Conservation (phyloP, 2,329 filamentous ascomycete genomes). For the Arachnomyces sp. region DNA sequence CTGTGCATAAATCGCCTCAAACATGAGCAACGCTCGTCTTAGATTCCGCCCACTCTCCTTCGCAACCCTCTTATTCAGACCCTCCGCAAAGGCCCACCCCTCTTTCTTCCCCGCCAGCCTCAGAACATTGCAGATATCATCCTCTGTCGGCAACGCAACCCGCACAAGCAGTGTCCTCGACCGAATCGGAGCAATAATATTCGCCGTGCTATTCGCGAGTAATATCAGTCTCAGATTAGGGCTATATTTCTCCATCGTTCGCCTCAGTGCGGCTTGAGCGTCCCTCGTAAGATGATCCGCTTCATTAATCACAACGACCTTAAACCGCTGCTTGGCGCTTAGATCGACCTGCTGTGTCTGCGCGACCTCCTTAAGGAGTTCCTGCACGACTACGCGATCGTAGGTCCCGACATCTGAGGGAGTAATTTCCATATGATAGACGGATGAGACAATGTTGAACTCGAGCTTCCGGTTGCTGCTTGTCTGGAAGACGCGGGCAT, state of each 20-base stretch:
- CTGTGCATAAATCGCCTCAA: constrained; percentile 92
- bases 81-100: constrained; percentile 68
- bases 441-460: constrained; percentile 95
- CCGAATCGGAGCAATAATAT: constrained; percentile 97
- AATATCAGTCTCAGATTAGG: constrained; percentile 88
- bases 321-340: constrained; percentile 83
- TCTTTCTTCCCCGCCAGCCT: constrained; percentile 66
- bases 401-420: constrained; percentile 95
- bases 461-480: constrained; percentile 94
- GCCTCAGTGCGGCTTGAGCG: constrained; percentile 85
- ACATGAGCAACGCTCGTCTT: constrained; percentile 86
- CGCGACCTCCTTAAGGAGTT: constrained; percentile 92
- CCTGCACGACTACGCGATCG: constrained; percentile 91
- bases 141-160: constrained; percentile 79
- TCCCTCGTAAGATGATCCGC: constrained; percentile 90
- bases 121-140: constrained; percentile 75
- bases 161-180: constrained; percentile 85
- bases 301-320: constrained; percentile 98
- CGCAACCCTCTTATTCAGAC: constrained; percentile 76
- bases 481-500: constrained; percentile 92
- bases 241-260: constrained; percentile 99
- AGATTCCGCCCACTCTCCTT: constrained; percentile 86
- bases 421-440: constrained; percentile 98
- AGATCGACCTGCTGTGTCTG: constrained; percentile 99
- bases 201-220: constrained; percentile 90